A percentile compares a stretch with the other conserved stretches of the same genome.
phyloP scores from a whole-genome alignment of 208 protist genomes.

The Tritrichomonas foetus region DNA sequence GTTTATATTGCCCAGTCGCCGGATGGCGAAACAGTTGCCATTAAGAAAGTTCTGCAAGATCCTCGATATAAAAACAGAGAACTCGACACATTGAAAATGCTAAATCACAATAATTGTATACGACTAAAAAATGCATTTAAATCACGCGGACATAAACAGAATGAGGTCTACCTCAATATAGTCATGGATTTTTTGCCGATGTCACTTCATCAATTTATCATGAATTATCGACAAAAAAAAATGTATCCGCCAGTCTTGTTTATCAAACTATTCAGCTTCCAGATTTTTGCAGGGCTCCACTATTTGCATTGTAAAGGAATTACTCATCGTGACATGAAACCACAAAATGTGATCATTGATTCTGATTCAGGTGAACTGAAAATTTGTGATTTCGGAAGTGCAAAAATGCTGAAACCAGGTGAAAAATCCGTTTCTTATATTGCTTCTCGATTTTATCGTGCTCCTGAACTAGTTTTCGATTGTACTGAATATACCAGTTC shows the following conservation, averaged over 20 bases:
- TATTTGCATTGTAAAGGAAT: conserved; percentile 87
- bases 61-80: conserved; percentile 9
- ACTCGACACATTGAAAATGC: neutral
- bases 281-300: conserved; percentile 82
- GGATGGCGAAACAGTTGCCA: neutral
- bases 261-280: conserved; percentile 79
- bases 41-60: neutral
- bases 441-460: conserved; percentile 79
- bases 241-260: neutral
- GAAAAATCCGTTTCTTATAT: conserved; percentile 80
- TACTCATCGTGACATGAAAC: conserved; percentile 86
- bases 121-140: neutral
- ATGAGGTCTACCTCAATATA: conserved; percentile 92
- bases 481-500: conserved; percentile 48
- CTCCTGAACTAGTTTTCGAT: conserved; percentile 73
- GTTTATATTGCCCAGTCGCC: neutral
- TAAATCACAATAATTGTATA: neutral
- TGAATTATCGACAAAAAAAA: conserved; percentile 71
- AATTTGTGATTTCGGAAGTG: conserved; percentile 85
- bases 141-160: neutral
- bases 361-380: conserved; percentile 71
- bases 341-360: conserved; percentile 81
- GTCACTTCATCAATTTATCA: conserved; percentile 77
- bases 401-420: conserved; percentile 61
- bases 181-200: conserved; percentile 95